Conservation (phyloP, 345 rosid genomes). For the Microcos paniculata region DNA sequence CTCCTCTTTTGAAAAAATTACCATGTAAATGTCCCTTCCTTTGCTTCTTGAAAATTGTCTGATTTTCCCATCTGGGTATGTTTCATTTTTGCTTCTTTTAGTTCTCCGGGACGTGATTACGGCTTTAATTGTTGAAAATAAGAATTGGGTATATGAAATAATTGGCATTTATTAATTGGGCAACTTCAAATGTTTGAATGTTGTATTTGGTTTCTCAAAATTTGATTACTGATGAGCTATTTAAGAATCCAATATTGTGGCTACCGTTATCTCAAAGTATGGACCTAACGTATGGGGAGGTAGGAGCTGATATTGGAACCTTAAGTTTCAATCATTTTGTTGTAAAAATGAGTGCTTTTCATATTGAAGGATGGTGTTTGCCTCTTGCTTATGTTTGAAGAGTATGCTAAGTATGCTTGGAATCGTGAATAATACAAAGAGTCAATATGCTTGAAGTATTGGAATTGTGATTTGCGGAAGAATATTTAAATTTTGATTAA, state of each 20-base stretch:
- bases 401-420: neutral
- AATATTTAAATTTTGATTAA: neutral
- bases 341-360: neutral
- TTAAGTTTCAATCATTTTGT: neutral
- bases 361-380: neutral
- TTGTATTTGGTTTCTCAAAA: neutral
- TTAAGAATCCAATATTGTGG: neutral
- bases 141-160: neutral
- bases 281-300: neutral
- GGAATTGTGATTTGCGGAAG: neutral
- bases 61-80: constrained; percentile 8
- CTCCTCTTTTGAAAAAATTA: constrained; percentile 73
- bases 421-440: neutral
- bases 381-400: neutral
- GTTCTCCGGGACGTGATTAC: neutral
- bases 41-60: neutral
- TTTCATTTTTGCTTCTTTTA: constrained; percentile 11
- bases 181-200: neutral
- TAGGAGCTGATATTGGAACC: neutral
- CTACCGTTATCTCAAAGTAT: neutral
- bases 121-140: neutral
- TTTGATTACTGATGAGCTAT: neutral
- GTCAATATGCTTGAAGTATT: neutral
- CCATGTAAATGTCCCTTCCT: constrained; percentile 51
- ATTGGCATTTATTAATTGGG: neutral